These are phyloP conservation scores for Starmera quercuum DNA, from an alignment of 805 yeast species.

Conservation along the genomic window DNA sequence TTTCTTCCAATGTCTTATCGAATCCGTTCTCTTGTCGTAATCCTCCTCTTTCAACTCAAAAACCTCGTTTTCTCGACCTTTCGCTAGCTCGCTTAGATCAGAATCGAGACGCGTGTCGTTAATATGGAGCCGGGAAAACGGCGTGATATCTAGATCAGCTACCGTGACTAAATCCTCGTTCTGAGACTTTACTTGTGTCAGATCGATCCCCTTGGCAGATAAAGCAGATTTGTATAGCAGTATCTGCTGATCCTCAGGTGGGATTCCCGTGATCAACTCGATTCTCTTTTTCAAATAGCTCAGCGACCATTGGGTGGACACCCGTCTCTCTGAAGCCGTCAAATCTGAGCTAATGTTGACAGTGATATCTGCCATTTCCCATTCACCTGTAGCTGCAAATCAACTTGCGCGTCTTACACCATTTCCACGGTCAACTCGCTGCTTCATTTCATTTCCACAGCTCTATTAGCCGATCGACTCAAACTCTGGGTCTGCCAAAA, in stretches of 20 bases:
- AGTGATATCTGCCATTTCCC: conserved; percentile 30
- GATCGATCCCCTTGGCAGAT: conserved; percentile 23
- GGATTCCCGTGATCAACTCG: conserved; percentile 70
- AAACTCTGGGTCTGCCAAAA: too few relatives aligned
- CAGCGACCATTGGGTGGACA: conserved; percentile 57
- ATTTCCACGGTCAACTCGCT: too few relatives aligned
- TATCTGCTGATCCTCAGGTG: conserved; percentile 46
- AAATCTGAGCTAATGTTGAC: conserved; percentile 56
- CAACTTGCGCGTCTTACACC: too few relatives aligned
- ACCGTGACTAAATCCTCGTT: conserved; percentile 11
- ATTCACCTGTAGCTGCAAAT: too few relatives aligned
- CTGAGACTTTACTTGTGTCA: conserved; percentile 8
- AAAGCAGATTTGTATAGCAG: conserved; percentile 33
- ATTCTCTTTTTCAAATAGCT: conserved; percentile 43
- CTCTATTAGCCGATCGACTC: too few relatives aligned
- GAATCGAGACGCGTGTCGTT: conserved; percentile 48
- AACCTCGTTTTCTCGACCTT: conserved; percentile 25
- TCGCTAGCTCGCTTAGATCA: conserved; percentile 32
- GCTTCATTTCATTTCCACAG: too few relatives aligned
- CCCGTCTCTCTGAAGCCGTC: conserved; percentile 62
- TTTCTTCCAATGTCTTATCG: conserved; percentile 75
- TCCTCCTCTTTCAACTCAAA: conserved; percentile 47
- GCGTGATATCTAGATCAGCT: conserved; percentile 15
- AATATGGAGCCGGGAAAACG: conserved; percentile 48
- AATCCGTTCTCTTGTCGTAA: conserved; percentile 49